phyloP scores from a whole-genome alignment of 805 yeast genomes.

The Lachancea nothofagi region DNA sequence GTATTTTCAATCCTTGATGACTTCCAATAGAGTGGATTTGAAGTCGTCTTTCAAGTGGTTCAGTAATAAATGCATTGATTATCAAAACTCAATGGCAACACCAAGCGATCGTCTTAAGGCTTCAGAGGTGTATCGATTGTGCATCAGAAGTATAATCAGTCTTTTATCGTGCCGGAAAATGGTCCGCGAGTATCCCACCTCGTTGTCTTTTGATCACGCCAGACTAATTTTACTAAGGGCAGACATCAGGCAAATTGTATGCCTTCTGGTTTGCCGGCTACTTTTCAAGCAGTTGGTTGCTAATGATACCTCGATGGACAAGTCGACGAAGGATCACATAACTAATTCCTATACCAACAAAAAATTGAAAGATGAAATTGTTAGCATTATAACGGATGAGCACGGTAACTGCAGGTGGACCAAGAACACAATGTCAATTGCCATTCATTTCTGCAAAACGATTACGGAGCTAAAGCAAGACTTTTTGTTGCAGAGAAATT shows the following conservation, averaged over 20 bases:
- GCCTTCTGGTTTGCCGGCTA: slow-evolving; percentile 67
- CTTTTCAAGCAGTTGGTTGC: slow-evolving; percentile 64
- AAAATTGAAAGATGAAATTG: slow-evolving; percentile 60
- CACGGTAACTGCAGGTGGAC: slow-evolving; percentile 91
- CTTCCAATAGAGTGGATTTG: slow-evolving; percentile 52
- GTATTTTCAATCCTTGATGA: slow-evolving; percentile 49
- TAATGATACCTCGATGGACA: slow-evolving; percentile 28
- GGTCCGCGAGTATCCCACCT: slow-evolving; percentile 77
- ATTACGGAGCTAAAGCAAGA: slow-evolving; percentile 29
- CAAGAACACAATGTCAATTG: slow-evolving; percentile 64
- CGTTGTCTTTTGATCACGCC: slow-evolving; percentile 79
- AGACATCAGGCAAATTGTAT: slow-evolving; percentile 78
- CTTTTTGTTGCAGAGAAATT: slow-evolving; percentile 10
- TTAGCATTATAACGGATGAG: slow-evolving; percentile 77
- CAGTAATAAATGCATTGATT: slow-evolving; percentile 30
- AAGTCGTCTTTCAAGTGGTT: slow-evolving; percentile 65
- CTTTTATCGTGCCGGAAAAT: slow-evolving; percentile 72
- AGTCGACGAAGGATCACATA: slow-evolving; percentile 33
- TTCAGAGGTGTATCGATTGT: slow-evolving; percentile 35
- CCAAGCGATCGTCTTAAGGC: slow-evolving; percentile 13
- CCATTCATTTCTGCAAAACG: slow-evolving; percentile 44
- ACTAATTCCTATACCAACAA: slow-evolving; percentile 36
- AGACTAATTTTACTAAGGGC: slow-evolving; percentile 73
- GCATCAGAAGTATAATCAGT: slow-evolving; percentile 51
- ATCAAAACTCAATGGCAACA: slow-evolving; percentile 17